These are phyloP conservation scores for Gracilariopsis chorda DNA, from an alignment of 23 red algal species.

Conservation along the genomic window DNA sequence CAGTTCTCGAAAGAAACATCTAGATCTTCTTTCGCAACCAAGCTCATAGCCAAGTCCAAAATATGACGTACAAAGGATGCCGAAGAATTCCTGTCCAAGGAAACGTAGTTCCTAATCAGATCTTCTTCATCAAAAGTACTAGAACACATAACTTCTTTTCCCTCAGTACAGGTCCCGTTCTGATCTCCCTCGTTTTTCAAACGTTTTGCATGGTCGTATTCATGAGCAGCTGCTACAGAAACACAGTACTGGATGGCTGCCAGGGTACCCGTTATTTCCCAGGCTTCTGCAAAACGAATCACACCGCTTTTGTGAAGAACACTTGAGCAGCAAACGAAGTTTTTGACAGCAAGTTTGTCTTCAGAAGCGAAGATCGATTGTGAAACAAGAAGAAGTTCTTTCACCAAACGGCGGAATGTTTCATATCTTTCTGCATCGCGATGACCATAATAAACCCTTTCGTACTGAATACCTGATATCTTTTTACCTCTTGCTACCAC, in stretches of 20 bases:
- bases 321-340: neutral
- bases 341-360: neutral
- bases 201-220: too few relatives aligned
- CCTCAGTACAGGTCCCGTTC: neutral
- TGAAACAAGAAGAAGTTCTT: neutral
- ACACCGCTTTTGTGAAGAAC: neutral
- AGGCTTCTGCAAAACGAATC: neutral
- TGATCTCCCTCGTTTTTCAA: neutral
- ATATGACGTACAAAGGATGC: neutral
- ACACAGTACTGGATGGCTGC: neutral
- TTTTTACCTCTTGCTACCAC: neutral
- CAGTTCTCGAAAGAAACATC: neutral
- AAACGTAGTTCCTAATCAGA: neutral
- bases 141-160: neutral
- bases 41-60: neutral
- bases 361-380: neutral
- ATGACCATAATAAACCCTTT: neutral
- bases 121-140: neutral
- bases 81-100: neutral
- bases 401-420: neutral
- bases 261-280: neutral
- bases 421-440: neutral
- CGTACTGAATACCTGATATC: neutral
- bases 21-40: neutral
- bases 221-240: neutral